Conservation (phyloP, 257 asterid species). For the Cinchona pubescens region DNA sequence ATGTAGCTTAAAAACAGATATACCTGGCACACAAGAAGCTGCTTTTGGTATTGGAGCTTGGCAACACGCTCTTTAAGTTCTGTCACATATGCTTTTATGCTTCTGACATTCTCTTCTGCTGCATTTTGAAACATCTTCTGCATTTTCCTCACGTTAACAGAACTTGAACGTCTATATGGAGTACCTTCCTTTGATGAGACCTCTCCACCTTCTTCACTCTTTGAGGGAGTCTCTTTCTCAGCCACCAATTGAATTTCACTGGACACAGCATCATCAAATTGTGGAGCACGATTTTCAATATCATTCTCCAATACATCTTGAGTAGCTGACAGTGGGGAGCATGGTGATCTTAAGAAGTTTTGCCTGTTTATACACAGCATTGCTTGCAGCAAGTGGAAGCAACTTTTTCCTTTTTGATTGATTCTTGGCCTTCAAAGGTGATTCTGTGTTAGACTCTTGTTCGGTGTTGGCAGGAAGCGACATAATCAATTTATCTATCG, state of each 20-base stretch:
- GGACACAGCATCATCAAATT: conserved; percentile 50
- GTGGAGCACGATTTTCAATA: conserved; percentile 72
- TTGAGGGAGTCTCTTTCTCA: conserved; percentile 79
- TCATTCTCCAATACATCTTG: conserved; percentile 56
- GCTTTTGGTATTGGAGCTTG: conserved; percentile 94
- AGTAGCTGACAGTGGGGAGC: conserved; percentile 77
- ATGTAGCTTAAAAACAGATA: neutral
- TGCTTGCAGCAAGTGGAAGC: conserved; percentile 74
- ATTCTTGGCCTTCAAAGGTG: conserved; percentile 50
- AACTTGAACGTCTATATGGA: conserved; percentile 84
- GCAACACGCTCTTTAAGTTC: conserved; percentile 98
- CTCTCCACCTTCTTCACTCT: conserved; percentile 78
- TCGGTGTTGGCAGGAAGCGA: conserved; percentile 64
- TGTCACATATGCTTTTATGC: conserved; percentile 84
- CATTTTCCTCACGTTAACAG: conserved; percentile 96
- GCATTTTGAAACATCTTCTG: conserved; percentile 96
- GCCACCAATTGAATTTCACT: conserved; percentile 52
- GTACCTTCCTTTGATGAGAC: conserved; percentile 82
- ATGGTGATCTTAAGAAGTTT: conserved; percentile 72
- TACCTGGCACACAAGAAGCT: conserved; percentile 98
- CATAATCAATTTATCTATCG: conserved; percentile 85
- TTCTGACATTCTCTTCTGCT: conserved; percentile 97
- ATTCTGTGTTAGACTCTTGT: conserved; percentile 42
- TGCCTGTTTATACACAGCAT: conserved; percentile 61
- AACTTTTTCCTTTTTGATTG: conserved; percentile 64